Evolutionary conservation across 768 basidiomycete species (phyloP).

Genomic region (Panus rudis): DNA sequence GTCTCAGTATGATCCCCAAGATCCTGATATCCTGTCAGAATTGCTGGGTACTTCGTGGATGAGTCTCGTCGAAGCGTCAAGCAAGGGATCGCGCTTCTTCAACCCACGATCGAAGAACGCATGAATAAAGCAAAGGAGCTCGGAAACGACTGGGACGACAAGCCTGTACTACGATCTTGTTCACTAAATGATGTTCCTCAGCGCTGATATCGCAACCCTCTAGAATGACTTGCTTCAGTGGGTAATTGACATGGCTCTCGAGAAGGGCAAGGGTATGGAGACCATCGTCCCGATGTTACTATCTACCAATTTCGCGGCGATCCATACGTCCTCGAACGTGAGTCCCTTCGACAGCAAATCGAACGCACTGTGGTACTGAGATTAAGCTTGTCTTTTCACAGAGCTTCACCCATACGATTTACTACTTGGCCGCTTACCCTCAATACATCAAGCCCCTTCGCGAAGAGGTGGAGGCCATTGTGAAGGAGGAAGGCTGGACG

Average conservation of each 20-base stretch:
- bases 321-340: conserved; percentile 36
- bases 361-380: neutral
- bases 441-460: conserved; percentile 23
- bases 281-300: too few relatives aligned
- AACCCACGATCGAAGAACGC: conserved; percentile 11
- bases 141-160: conserved; percentile 11
- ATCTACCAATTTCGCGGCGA: conserved; percentile 35
- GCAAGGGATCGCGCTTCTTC: too few relatives aligned
- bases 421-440: conserved; percentile 22
- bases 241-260: conserved; percentile 29
- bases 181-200: neutral
- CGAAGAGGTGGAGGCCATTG: conserved; percentile 21
- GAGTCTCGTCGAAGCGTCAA: too few relatives aligned
- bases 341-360: conserved; percentile 3
- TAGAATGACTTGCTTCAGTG: conserved; percentile 35
- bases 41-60: too few relatives aligned
- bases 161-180: conserved; percentile 9
- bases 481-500: conserved; percentile 30
- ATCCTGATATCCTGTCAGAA: too few relatives aligned
- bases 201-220: neutral
- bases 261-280: conserved; percentile 20
- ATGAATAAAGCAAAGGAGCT: conserved; percentile 1
- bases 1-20: too few relatives aligned
- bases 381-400: conserved; percentile 1
- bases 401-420: conserved; percentile 25